A percentile compares a stretch with the other conserved stretches of the same genome.
phyloP scores from a whole-genome alignment of 2,329 filamentous ascomycete species.

The Colletotrichum musicola region DNA sequence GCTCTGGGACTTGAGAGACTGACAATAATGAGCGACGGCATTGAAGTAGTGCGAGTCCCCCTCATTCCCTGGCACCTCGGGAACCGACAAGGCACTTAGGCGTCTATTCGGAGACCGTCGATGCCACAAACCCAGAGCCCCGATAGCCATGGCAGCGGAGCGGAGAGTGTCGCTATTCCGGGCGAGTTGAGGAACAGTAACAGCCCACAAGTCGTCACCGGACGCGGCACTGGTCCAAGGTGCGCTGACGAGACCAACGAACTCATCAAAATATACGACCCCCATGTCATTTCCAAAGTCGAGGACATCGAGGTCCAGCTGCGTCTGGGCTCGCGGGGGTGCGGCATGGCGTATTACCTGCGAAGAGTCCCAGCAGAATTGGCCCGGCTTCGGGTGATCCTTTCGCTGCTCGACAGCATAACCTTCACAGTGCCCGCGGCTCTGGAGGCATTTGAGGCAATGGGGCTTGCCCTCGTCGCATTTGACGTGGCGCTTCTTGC shows the following conservation, averaged over 20 bases:
- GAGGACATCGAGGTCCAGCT: conserved; percentile 35
- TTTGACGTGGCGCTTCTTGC: conserved; percentile 40
- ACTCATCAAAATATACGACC: conserved; percentile 48
- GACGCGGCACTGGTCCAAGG: conserved; percentile 47
- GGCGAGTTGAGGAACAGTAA: conserved; percentile 48
- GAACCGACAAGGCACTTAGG: conserved; percentile 33
- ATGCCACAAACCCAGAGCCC: conserved; percentile 45
- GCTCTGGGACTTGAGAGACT: conserved; percentile 48
- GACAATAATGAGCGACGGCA: conserved; percentile 52
- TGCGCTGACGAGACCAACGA: conserved; percentile 44
- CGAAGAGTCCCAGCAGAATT: conserved; percentile 44
- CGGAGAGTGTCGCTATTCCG: conserved; percentile 45
- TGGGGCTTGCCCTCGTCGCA: conserved; percentile 41
- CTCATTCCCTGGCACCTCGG: not conserved
- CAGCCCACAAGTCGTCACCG: conserved; percentile 45
- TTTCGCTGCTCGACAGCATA: conserved; percentile 32
- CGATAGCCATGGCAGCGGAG: conserved; percentile 49
- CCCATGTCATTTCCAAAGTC: conserved; percentile 39
- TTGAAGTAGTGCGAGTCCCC: conserved; percentile 47
- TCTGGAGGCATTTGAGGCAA: conserved; percentile 39
- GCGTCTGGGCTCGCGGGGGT: conserved; percentile 28
- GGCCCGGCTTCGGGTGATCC: conserved; percentile 36
- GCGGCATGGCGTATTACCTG: conserved; percentile 17
- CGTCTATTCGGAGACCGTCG: conserved; percentile 29
- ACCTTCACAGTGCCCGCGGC: conserved; percentile 38